phyloP scores from a whole-genome alignment of 2,329 filamentous ascomycete species.

The Fusarium nurragi region DNA sequence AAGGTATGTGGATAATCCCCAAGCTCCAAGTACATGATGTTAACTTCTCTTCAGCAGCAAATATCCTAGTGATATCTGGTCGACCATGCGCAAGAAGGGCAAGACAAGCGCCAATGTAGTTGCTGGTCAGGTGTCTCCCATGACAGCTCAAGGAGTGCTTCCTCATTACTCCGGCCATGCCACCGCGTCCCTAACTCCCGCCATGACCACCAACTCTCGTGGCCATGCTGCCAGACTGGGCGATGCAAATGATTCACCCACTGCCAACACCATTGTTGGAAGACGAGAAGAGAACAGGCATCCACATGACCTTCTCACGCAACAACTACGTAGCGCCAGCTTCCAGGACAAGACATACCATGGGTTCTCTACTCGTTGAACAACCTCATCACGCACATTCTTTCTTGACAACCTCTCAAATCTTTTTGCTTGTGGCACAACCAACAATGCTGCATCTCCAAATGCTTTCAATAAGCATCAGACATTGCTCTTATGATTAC shows the following conservation, averaged over 20 bases:
- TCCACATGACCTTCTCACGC: constrained; percentile 42
- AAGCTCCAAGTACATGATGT: background rate
- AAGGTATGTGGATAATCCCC: constrained; percentile 44
- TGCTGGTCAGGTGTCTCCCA: constrained; percentile 61
- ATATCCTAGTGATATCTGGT: constrained; percentile 58
- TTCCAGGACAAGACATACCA: constrained; percentile 28
- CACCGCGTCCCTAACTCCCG: constrained; percentile 59
- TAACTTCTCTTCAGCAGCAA: constrained; percentile 49
- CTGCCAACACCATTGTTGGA: constrained; percentile 41
- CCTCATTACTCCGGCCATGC: constrained; percentile 64
- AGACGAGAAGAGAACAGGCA: constrained; percentile 59
- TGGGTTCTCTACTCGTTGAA: constrained; percentile 32
- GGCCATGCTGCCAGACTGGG: constrained; percentile 41
- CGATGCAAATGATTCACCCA: constrained; percentile 35
- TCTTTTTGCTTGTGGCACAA: constrained; percentile 5
- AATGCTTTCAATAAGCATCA: constrained; percentile 41
- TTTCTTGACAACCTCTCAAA: constrained; percentile 16
- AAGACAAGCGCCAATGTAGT: constrained; percentile 58
- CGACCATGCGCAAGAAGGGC: constrained; percentile 62
- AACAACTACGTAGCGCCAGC: constrained; percentile 23
- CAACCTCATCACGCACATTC: constrained; percentile 8
- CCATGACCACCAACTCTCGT: constrained; percentile 51
- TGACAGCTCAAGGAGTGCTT: constrained; percentile 63
- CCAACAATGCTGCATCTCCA: constrained; percentile 4
- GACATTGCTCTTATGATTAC: constrained; percentile 49